phyloP scores from a whole-genome alignment of 768 basidiomycete genomes.

The Mycena venus region DNA sequence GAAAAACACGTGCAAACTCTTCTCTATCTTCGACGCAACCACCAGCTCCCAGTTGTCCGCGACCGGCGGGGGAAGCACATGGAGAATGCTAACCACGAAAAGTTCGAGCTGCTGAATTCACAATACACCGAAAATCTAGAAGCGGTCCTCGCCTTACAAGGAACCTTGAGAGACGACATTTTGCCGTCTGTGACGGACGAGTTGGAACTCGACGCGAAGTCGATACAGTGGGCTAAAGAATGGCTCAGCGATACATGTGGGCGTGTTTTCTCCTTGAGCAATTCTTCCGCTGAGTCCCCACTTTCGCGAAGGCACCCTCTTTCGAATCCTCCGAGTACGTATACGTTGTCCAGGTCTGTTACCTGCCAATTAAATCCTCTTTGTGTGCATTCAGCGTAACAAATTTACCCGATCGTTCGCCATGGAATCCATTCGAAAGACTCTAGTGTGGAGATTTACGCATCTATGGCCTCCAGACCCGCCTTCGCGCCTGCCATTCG shows the following conservation, averaged over 20 bases:
- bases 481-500: slow-evolving; percentile 46
- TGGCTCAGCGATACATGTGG: slow-evolving; percentile 79
- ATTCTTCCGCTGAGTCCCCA: slow-evolving; percentile 13
- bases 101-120: slow-evolving; percentile 36
- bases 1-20: slow-evolving; percentile 19
- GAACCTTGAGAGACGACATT: slow-evolving; percentile 66
- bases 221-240: slow-evolving; percentile 65
- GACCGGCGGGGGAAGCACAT: slow-evolving; percentile 45
- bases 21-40: neutral
- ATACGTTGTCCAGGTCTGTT: slow-evolving; percentile 47
- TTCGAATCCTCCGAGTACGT: slow-evolving; percentile 74
- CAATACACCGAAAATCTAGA: slow-evolving; percentile 66
- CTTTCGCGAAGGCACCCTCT: slow-evolving; percentile 60
- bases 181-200: slow-evolving; percentile 73
- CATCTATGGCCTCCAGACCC: slow-evolving; percentile 54
- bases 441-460: slow-evolving; percentile 69
- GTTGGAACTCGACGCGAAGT: slow-evolving; percentile 61
- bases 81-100: slow-evolving; percentile 59
- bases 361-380: slow-evolving; percentile 22
- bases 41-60: slow-evolving; percentile 16
- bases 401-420: slow-evolving; percentile 75
- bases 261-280: slow-evolving; percentile 39
- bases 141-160: slow-evolving; percentile 61
- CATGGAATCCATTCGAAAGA: slow-evolving; percentile 68
- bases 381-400: slow-evolving; percentile 63